Evolutionary conservation across 148 eudicot species (phyloP).

Genomic region (Agrostemma githago): DNA sequence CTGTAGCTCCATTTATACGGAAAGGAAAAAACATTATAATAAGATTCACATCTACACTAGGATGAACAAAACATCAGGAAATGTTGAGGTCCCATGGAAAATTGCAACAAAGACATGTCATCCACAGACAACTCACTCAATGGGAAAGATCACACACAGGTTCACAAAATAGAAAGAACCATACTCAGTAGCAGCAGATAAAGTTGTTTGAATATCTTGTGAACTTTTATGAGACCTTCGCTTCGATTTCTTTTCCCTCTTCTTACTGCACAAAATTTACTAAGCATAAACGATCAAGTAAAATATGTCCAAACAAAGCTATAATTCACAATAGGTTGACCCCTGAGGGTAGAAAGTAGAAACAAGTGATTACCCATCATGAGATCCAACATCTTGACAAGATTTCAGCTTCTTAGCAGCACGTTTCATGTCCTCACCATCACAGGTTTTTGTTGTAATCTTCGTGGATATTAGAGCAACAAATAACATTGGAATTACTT

Average conservation of each 20-base stretch:
- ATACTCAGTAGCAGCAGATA: slow-evolving; percentile 23
- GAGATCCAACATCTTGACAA: slow-evolving; percentile 76
- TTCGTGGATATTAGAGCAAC: slow-evolving; percentile 16
- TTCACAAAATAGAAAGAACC: slow-evolving; percentile 1
- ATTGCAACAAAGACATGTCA: not conserved
- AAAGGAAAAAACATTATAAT: not conserved
- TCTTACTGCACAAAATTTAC: slow-evolving; percentile 56
- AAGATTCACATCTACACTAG: not conserved
- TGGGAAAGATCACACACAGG: not conserved
- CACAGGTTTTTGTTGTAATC: slow-evolving; percentile 51
- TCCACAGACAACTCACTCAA: not conserved
- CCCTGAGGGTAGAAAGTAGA: slow-evolving; percentile 11
- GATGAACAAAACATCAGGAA: not conserved
- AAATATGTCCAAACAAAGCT: not conserved
- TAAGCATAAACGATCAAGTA: slow-evolving; percentile 11
- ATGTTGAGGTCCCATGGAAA: not conserved
- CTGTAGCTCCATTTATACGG: not conserved
- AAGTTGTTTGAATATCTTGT: slow-evolving; percentile 32
- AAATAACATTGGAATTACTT: not conserved
- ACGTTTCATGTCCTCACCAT: slow-evolving; percentile 62
- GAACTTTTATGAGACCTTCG: slow-evolving; percentile 68
- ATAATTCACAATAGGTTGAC: slow-evolving; percentile 10
- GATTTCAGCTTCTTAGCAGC: slow-evolving; percentile 85
- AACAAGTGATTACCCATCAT: slow-evolving; percentile 60
- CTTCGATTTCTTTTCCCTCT: slow-evolving; percentile 65